Evolutionary conservation across 345 rosid genomes (phyloP).

Genomic region (Limnanthes douglasii): DNA sequence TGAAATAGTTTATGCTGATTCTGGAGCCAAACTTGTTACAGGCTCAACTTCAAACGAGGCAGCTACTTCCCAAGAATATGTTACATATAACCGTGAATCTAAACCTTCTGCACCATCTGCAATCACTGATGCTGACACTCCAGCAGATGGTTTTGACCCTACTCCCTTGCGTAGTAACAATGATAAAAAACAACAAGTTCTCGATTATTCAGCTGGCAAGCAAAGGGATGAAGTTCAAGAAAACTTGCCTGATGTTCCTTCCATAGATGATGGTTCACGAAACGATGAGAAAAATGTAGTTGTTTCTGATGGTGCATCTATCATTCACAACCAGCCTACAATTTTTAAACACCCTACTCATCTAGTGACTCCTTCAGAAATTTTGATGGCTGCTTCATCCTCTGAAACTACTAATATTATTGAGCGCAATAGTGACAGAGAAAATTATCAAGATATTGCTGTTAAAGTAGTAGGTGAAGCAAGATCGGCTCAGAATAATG

Average conservation of each 20-base stretch:
- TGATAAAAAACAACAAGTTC: conserved; percentile 23
- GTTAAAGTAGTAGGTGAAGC: conserved; percentile 54
- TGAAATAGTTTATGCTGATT: conserved; percentile 21
- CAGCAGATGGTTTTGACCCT: conserved; percentile 21
- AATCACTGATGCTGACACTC: conserved; percentile 29
- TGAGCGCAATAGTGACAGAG: conserved; percentile 27
- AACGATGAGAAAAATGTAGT: conserved; percentile 28
- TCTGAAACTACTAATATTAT: conserved; percentile 28
- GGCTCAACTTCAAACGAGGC: conserved; percentile 17
- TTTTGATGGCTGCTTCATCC: conserved; percentile 47
- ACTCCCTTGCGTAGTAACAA: conserved; percentile 23
- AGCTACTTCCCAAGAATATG: conserved; percentile 14
- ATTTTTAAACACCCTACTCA: conserved; percentile 69
- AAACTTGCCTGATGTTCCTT: conserved; percentile 20
- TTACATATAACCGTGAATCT: conserved; percentile 20
- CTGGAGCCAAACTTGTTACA: conserved; percentile 17
- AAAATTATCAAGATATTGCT: conserved; percentile 33
- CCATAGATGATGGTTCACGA: conserved; percentile 24
- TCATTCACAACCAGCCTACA: conserved; percentile 21
- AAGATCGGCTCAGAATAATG: conserved; percentile 28
- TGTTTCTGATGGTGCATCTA: conserved; percentile 33
- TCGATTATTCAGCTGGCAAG: conserved; percentile 41
- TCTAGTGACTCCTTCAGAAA: conserved; percentile 74
- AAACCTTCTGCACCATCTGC: conserved; percentile 23
- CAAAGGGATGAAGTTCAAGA: conserved; percentile 23